Evolutionary conservation across 108 stramenopile species (phyloP).

Genomic region (Nitzschia palea): DNA sequence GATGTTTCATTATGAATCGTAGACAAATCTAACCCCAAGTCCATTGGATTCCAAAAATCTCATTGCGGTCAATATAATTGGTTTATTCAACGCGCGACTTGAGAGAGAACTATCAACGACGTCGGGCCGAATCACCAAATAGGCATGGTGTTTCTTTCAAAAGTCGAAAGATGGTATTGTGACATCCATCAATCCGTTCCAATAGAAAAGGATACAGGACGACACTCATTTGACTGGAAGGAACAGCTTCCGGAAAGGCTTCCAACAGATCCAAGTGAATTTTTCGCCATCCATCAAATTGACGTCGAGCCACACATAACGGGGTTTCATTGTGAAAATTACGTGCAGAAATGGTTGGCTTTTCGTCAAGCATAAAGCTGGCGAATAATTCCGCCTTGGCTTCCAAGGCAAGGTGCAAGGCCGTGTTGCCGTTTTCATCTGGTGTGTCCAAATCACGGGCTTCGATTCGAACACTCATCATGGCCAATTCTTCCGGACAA

Average conservation of each 20-base stretch:
- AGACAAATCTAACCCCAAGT: too few relatives aligned
- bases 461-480: background rate
- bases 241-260: background rate
- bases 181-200: background rate
- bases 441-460: background rate
- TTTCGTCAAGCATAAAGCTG: background rate
- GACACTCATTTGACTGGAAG: background rate
- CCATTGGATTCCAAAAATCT: too few relatives aligned
- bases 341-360: background rate
- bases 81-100: too few relatives aligned
- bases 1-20: too few relatives aligned
- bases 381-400: background rate
- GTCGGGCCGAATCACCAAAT: too few relatives aligned
- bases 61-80: too few relatives aligned
- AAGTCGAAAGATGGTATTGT: slow-evolving; percentile 3
- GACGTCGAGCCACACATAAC: background rate
- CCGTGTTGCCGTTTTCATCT: slow-evolving; percentile 3
- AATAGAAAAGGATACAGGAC: background rate
- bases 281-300: background rate
- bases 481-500: background rate
- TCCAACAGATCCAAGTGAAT: slow-evolving; percentile 7
- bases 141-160: background rate
- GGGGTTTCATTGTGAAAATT: slow-evolving; percentile 1
- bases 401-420: background rate
- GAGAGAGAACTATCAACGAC: too few relatives aligned